Conservation (phyloP, 2,329 filamentous ascomycete species). For the Penicillium sp. region DNA sequence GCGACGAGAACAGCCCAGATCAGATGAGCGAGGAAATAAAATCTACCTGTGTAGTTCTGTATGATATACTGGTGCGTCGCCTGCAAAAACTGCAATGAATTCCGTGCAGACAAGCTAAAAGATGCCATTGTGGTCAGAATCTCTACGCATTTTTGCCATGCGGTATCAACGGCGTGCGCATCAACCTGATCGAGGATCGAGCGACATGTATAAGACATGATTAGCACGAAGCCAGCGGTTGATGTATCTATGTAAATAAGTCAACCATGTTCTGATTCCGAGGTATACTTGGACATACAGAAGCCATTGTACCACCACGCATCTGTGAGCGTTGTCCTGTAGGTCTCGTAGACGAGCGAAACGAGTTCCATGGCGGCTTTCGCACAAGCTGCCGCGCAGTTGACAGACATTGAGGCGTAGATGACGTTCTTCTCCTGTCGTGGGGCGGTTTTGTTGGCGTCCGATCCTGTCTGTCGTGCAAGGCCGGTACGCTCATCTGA, state of each 20-base stretch:
- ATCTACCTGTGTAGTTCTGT: constrained; percentile 20
- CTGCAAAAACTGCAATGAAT: constrained; percentile 33
- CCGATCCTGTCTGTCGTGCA: constrained; percentile 7
- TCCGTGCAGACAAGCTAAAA: constrained; percentile 32
- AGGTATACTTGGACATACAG: constrained; percentile 28
- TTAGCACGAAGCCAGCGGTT: constrained; percentile 33
- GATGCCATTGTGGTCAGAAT: constrained; percentile 30
- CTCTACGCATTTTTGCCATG: constrained; percentile 32
- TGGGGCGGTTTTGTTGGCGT: not conserved
- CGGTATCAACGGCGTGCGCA: constrained; percentile 16
- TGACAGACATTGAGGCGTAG: constrained; percentile 29
- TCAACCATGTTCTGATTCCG: not conserved
- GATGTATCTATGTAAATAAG: constrained; percentile 28
- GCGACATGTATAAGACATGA: constrained; percentile 31
- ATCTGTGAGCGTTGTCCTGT: constrained; percentile 28
- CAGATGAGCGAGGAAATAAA: not conserved
- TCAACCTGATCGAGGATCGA: constrained; percentile 26
- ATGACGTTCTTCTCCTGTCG: constrained; percentile 20
- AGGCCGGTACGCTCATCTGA: constrained; percentile 22
- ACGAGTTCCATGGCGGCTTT: constrained; percentile 34
- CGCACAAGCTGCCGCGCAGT: constrained; percentile 37
- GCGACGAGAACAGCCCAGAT: too few relatives aligned
- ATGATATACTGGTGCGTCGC: constrained; percentile 24
- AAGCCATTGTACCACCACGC: constrained; percentile 46
- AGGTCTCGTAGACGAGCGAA: constrained; percentile 31